These are phyloP conservation scores for Glonium stellatum DNA, from an alignment of 495 filamentous ascomycete species.

Conservation along the genomic window DNA sequence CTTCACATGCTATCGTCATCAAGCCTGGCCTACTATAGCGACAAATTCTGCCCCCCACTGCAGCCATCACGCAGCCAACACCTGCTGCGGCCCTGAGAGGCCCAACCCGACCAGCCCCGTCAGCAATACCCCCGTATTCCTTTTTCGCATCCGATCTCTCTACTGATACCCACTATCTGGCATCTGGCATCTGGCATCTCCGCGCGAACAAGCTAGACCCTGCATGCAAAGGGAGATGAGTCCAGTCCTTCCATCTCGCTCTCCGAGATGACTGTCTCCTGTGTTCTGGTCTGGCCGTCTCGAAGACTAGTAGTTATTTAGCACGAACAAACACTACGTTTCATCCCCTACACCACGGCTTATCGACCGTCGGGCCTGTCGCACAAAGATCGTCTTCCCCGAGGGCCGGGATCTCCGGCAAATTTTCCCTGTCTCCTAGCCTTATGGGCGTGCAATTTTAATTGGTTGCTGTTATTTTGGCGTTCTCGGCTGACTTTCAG, in stretches of 20 bases:
- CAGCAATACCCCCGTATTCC: too few species aligned
- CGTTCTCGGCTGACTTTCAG: background rate
- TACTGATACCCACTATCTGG: too few species aligned
- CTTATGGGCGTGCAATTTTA: background rate
- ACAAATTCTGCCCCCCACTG: too few species aligned
- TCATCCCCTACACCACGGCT: background rate
- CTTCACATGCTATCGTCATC: background rate
- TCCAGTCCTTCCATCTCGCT: too few species aligned
- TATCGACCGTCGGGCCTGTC: background rate
- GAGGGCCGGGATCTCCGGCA: background rate
- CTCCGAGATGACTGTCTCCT: background rate
- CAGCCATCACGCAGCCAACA: too few species aligned
- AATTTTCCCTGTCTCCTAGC: background rate
- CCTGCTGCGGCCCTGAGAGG: too few species aligned
- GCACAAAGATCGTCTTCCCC: background rate
- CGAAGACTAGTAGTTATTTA: background rate
- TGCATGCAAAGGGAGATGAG: too few species aligned
- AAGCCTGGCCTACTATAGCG: too few species aligned
- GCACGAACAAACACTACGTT: background rate
- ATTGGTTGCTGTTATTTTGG: background rate
- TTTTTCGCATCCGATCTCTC: background rate
- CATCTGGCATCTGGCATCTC: too few species aligned
- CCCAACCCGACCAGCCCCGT: too few species aligned
- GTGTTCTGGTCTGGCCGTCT: background rate
- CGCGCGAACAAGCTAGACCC: too few species aligned